Base-by-base conservation (phyloP, 768 basidiomycete genomes). In the Boletus fagicola region DNA sequence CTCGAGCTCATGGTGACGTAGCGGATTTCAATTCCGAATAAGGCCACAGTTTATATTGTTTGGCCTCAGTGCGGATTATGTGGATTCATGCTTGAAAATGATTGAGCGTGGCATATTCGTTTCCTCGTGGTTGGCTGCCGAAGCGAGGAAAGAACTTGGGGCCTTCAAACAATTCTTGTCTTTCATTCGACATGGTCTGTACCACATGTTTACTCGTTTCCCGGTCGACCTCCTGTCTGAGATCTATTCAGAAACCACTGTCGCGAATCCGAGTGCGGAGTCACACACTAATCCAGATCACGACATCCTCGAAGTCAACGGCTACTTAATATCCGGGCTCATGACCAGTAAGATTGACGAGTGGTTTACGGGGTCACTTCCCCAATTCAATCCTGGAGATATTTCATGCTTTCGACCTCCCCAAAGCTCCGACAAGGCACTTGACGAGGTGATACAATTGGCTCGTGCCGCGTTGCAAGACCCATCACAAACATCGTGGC, bases 281-380 rank as follows among this genome's bases (percentile, higher is more conserved):
- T 71, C 75, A 49, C 79, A 74, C 47, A 63, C 74, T 59, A 72
- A 73, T 53, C 75, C 78, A 49, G 83, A 54, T 83, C 67, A 90
- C 67, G 91, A 93, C 70, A 79, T 87, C 59, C 76, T 92, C 51
- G 88, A 91, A 77, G 90, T 89, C 51, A 89, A 90, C 69, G 82
- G 84, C 62, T 93, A 93, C 70, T 77, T 93, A 65, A 83, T 82
- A 63, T 83, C 82, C 43, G 88, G 90, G 48, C 79, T 93, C 44
- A 76, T 80, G 51, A 75, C 77, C 52, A 91, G 87, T 70, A 74
- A 78, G 49, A 82, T 93, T 72, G 90, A 92, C 75, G 80, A 78
- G 61, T 93, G 90, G 88, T 93, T 93, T 70, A 78, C 78, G 68
- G 89, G 88, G 20, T 81, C 83, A 50, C 50, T 46, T 52, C 68